Percentiles rank a stretch among this genome's conserved stretches.
These are phyloP conservation scores for Botrytis sinoallii DNA, from an alignment of 2,329 filamentous ascomycete species.

Conservation along the genomic window DNA sequence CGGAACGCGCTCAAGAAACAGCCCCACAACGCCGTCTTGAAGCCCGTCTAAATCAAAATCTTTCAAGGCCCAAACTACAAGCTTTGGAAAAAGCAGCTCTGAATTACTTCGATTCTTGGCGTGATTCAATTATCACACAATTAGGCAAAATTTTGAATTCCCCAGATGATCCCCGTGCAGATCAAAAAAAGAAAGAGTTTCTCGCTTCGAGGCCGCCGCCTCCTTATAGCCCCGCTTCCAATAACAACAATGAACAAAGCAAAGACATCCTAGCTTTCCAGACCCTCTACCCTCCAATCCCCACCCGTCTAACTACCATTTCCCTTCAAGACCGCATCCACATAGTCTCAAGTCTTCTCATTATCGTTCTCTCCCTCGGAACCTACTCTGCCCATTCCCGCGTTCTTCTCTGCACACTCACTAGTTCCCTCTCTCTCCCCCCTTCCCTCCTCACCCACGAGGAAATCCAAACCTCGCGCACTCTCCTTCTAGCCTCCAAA, in stretches of 20 bases:
- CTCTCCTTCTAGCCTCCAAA: conserved; percentile 64
- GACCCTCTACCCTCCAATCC: conserved; percentile 51
- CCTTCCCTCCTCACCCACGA: conserved; percentile 61
- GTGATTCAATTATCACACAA: conserved; percentile 63
- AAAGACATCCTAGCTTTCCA: conserved; percentile 48
- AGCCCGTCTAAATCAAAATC: conserved; percentile 26
- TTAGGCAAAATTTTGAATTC: conserved; percentile 64
- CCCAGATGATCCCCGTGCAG: conserved; percentile 46
- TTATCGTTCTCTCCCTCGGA: conserved; percentile 68
- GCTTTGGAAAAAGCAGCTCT: conserved; percentile 56
- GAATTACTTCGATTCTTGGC: conserved; percentile 74
- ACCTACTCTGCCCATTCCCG: conserved; percentile 74
- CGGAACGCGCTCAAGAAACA: conserved; percentile 15
- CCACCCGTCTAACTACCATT: conserved; percentile 54
- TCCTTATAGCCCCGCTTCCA: conserved; percentile 25
- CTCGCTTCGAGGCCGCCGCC: conserved; percentile 25
- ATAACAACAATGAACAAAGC: conserved; percentile 26
- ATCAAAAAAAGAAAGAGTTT: conserved; percentile 43
- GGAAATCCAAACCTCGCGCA: conserved; percentile 73
- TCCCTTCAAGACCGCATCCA: conserved; percentile 57
- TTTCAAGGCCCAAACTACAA: conserved; percentile 29
- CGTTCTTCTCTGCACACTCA: conserved; percentile 63
- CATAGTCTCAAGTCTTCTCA: conserved; percentile 65
- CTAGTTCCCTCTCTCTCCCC: conserved; percentile 61
- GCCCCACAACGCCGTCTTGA: conserved; percentile 27